phyloP scores from a whole-genome alignment of 192 early-diverging fungal species.

The Coemansia biformis region DNA sequence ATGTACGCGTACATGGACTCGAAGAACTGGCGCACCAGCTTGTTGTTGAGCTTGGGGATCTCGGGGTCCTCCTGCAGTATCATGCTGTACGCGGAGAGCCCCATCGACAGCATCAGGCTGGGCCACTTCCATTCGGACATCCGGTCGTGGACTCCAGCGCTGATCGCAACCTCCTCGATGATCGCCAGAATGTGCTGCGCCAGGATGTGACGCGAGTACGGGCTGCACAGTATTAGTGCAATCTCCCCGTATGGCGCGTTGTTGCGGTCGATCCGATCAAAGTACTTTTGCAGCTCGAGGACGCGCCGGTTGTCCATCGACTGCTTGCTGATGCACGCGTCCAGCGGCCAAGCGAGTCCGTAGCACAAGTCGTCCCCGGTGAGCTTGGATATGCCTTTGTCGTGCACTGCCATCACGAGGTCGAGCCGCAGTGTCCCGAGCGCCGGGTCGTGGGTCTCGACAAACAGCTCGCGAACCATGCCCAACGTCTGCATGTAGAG shows the following conservation, averaged over 20 bases:
- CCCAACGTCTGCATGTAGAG: slow-evolving; percentile 41
- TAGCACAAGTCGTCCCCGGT: slow-evolving; percentile 30
- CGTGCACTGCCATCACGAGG: slow-evolving; percentile 37
- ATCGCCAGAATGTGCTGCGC: slow-evolving; percentile 31
- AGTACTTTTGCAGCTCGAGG: slow-evolving; percentile 25
- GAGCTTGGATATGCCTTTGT: slow-evolving; percentile 15
- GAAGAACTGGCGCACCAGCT: slow-evolving; percentile 17
- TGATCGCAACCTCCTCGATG: slow-evolving; percentile 27
- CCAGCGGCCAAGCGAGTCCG: slow-evolving; percentile 33
- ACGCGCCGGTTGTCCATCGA: slow-evolving; percentile 28
- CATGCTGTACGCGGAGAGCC: slow-evolving; percentile 22
- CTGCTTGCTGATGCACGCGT: slow-evolving; percentile 33
- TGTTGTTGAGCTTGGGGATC: slow-evolving; percentile 17
- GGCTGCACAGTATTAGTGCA: slow-evolving; percentile 40
- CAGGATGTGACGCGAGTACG: slow-evolving; percentile 34
- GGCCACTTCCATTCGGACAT: slow-evolving; percentile 24
- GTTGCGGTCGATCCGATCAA: slow-evolving; percentile 29
- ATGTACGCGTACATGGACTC: slow-evolving; percentile 14
- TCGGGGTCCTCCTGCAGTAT: slow-evolving; percentile 9
- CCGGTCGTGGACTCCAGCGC: slow-evolving; percentile 18
- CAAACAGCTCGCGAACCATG: slow-evolving; percentile 29
- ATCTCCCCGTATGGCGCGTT: slow-evolving; percentile 39
- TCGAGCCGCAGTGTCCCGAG: slow-evolving; percentile 38
- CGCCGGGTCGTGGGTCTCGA: slow-evolving; percentile 20
- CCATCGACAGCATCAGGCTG: slow-evolving; percentile 25